phyloP scores from a whole-genome alignment of 176 grass and related monocot species.

The Thalia dealbata region DNA sequence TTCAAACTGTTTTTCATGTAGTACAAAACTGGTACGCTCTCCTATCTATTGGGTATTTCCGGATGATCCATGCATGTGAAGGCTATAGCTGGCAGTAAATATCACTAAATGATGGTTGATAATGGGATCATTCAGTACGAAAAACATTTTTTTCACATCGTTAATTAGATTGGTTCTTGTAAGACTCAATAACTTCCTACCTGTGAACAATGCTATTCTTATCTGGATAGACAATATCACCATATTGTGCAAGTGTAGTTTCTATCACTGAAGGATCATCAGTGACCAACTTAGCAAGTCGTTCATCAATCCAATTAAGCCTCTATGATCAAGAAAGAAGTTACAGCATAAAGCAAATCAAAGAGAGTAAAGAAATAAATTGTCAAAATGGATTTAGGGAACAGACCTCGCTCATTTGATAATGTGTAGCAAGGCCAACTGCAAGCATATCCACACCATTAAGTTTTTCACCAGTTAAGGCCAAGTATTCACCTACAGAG shows the following conservation, averaged over 20 bases:
- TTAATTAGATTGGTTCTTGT: background rate
- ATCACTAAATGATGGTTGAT: background rate
- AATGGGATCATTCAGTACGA: background rate
- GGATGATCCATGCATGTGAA: background rate
- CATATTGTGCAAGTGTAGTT: constrained; percentile 75
- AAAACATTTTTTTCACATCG: background rate
- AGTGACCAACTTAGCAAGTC: constrained; percentile 70
- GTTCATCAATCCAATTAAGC: constrained; percentile 60
- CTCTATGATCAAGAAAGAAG: constrained; percentile 31
- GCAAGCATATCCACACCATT: constrained; percentile 84
- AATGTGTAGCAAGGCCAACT: constrained; percentile 94
- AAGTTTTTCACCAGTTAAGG: constrained; percentile 78
- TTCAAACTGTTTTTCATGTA: background rate
- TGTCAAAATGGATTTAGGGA: constrained; percentile 7
- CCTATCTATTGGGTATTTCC: background rate
- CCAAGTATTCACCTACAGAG: constrained; percentile 76
- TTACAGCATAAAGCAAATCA: background rate
- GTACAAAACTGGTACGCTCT: background rate
- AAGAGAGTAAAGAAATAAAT: background rate
- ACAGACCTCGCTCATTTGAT: constrained; percentile 51
- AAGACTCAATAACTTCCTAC: constrained; percentile 18
- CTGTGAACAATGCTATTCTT: constrained; percentile 82
- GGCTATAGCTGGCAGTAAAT: background rate
- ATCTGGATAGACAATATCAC: constrained; percentile 81
- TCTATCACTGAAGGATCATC: constrained; percentile 99